These are phyloP conservation scores for Melanogaster broomeanus DNA, from an alignment of 768 basidiomycete genomes.

Conservation along the genomic window DNA sequence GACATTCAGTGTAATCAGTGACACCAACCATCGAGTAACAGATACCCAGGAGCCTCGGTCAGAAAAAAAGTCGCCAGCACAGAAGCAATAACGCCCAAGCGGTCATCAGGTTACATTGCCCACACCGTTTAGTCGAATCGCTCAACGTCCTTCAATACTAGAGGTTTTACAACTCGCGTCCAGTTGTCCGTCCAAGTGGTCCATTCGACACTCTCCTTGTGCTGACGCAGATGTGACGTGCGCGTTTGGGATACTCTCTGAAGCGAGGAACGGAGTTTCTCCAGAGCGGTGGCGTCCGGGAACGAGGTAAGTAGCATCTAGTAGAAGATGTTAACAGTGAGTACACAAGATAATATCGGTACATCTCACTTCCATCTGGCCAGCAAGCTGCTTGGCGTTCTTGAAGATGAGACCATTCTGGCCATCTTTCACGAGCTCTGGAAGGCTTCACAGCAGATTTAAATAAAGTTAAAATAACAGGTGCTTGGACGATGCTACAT, in stretches of 20 bases:
- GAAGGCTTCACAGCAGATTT: slow-evolving; percentile 49
- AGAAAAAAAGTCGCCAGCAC: neutral
- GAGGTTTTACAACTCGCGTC: slow-evolving; percentile 63
- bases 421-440: slow-evolving; percentile 84
- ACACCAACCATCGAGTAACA: neutral
- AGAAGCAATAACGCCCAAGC: neutral
- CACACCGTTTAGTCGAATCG: slow-evolving; percentile 16
- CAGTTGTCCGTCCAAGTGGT: slow-evolving; percentile 86
- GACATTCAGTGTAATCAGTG: neutral
- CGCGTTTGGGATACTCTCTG: slow-evolving; percentile 29
- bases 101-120: neutral
- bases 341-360: neutral
- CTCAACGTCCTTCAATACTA: slow-evolving; percentile 41
- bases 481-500: slow-evolving; percentile 19
- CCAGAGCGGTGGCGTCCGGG: slow-evolving; percentile 54
- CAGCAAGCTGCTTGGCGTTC: slow-evolving; percentile 64
- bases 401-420: slow-evolving; percentile 83
- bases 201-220: slow-evolving; percentile 48
- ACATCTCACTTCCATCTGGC: slow-evolving; percentile 56
- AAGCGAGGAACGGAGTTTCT: slow-evolving; percentile 53
- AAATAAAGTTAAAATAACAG: slow-evolving; percentile 1
- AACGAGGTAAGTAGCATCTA: slow-evolving; percentile 64
- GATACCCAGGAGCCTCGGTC: neutral
- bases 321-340: neutral
- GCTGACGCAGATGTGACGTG: slow-evolving; percentile 18